Percentiles rank a stretch among this genome's conserved stretches.
These are phyloP conservation scores for Vanrija pseudolonga DNA, from an alignment of 1,284 basidiomycete genomes.

Conservation along the genomic window DNA sequence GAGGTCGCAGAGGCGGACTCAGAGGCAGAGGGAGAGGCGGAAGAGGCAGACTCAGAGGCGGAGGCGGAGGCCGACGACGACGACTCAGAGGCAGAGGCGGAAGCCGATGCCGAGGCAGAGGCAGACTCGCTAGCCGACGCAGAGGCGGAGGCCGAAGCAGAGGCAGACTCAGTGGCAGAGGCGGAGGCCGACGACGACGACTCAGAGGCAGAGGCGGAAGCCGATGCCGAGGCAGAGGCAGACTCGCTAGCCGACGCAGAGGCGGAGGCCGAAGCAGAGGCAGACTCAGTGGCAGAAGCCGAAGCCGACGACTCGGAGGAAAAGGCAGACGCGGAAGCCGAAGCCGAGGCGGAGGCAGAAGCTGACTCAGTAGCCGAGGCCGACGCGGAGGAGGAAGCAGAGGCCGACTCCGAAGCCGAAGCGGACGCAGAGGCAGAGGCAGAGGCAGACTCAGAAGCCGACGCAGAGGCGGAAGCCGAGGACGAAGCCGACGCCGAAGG, in stretches of 20 bases:
- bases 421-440: neutral
- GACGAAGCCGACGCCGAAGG: conserved; percentile 3
- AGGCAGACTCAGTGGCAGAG: neutral
- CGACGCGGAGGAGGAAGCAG: neutral
- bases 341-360: neutral
- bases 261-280: neutral
- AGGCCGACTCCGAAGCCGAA: neutral
- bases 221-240: neutral
- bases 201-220: neutral
- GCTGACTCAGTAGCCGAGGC: neutral
- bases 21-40: neutral
- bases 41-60: neutral
- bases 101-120: neutral
- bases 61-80: neutral
- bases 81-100: neutral
- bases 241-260: neutral
- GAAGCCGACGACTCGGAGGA: neutral
- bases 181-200: neutral
- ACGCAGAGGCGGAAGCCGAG: neutral
- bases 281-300: neutral
- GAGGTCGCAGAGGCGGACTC: neutral
- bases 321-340: neutral
- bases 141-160: neutral
- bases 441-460: neutral
- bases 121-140: neutral